Conservation (phyloP, 2,329 filamentous ascomycete species). For the Colletotrichum sublineola region DNA sequence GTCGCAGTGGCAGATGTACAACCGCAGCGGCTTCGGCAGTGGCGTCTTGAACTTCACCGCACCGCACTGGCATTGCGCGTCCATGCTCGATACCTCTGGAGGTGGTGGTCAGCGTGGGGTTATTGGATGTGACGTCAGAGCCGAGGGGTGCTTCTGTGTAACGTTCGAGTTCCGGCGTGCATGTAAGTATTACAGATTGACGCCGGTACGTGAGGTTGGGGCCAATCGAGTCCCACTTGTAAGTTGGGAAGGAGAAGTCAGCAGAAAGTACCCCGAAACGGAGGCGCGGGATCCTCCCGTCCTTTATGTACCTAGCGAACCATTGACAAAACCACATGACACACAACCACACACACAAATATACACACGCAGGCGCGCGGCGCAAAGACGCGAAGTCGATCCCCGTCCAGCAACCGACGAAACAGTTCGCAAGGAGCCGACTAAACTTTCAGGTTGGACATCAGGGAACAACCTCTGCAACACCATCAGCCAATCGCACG, state of each 20-base stretch:
- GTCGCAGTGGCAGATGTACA: slow-evolving; percentile 79
- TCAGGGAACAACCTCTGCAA: neutral
- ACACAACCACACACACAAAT: neutral
- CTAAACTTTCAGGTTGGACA: neutral
- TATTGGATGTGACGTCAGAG: slow-evolving; percentile 2
- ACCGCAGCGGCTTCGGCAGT: slow-evolving; percentile 67
- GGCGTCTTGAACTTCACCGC: slow-evolving; percentile 74
- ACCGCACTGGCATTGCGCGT: slow-evolving; percentile 75
- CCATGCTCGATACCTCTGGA: slow-evolving; percentile 60
- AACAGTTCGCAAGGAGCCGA: neutral
- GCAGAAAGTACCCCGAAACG: slow-evolving; percentile 16
- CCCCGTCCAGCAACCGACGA: neutral
- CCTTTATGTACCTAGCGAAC: slow-evolving; percentile 30
- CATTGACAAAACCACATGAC: slow-evolving; percentile 12
- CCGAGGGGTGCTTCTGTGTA: neutral
- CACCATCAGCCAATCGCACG: neutral
- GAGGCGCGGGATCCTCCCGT: slow-evolving; percentile 29
- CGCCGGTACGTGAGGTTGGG: neutral
- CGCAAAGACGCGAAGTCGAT: neutral
- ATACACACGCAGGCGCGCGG: too few species aligned
- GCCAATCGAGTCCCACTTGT: neutral
- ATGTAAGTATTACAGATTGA: neutral
- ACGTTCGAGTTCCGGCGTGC: neutral
- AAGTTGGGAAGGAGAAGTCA: slow-evolving; percentile 10
- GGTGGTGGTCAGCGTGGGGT: neutral